These are phyloP conservation scores for Wickerhamiella vanderwaltii DNA, from an alignment of 805 yeast species.

Conservation along the genomic window DNA sequence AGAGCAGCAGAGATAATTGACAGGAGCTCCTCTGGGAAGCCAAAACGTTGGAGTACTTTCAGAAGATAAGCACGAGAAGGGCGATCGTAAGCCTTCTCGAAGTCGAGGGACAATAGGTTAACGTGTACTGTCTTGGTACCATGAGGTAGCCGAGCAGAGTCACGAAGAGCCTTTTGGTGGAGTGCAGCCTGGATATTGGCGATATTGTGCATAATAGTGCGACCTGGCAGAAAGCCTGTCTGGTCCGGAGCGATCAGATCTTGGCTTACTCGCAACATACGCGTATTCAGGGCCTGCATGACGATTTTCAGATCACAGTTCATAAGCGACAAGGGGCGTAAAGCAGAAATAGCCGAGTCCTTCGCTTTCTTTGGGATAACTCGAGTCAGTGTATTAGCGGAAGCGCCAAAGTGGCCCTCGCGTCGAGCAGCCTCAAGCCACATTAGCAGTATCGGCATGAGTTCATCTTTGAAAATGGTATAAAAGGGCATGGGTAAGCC, in stretches of 20 bases:
- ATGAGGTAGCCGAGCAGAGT: no score
- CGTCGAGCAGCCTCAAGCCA: background rate
- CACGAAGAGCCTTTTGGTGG: no score
- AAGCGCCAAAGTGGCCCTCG: conserved; percentile 5
- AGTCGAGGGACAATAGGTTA: background rate
- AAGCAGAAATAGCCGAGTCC: background rate
- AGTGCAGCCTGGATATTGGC: background rate
- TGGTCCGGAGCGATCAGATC: conserved; percentile 1
- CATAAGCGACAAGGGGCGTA: conserved; percentile 2
- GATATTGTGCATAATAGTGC: background rate
- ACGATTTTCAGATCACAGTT: background rate
- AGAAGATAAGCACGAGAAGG: background rate
- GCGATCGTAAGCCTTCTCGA: conserved; percentile 5
- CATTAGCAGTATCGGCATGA: conserved; percentile 4
- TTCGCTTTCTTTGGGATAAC: background rate
- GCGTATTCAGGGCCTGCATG: conserved; percentile 1
- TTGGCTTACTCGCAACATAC: background rate
- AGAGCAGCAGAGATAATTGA: background rate
- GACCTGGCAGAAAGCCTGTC: conserved; percentile 4
- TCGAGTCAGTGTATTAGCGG: background rate
- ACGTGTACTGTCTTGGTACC: no score
- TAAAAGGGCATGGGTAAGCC: conserved; percentile 2
- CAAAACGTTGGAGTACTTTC: background rate
- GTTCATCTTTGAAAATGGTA: background rate
- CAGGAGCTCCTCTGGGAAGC: background rate